Evolutionary conservation across 805 yeast species (phyloP).

Genomic region (Starmerella bacillaris): DNA sequence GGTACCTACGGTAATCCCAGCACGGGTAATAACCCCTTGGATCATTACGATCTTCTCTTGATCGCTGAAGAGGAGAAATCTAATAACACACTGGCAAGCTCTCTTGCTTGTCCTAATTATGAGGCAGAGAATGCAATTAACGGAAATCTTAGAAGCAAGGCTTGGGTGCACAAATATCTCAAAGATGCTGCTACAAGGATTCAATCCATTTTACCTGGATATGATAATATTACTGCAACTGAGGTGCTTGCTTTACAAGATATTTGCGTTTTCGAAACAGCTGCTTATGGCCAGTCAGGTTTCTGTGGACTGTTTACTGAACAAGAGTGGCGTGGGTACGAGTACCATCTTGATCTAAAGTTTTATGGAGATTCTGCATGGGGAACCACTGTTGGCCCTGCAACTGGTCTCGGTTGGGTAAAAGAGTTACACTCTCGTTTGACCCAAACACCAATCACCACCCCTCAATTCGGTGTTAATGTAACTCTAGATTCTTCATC

Average conservation of each 20-base stretch:
- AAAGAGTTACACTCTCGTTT: constrained; percentile 28
- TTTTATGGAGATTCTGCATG: constrained; percentile 47
- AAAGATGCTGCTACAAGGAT: constrained; percentile 39
- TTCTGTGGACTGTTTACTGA: constrained; percentile 52
- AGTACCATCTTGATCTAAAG: constrained; percentile 41
- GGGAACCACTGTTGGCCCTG: constrained; percentile 34
- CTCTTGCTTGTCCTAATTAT: constrained; percentile 25
- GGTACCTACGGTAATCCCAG: constrained; percentile 24
- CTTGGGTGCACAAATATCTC: constrained; percentile 30
- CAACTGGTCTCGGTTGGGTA: constrained; percentile 44
- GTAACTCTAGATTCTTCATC: constrained; percentile 23
- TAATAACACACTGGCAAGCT: constrained; percentile 26
- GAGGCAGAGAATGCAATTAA: constrained; percentile 15
- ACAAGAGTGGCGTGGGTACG: constrained; percentile 45
- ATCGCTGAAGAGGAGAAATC: constrained; percentile 20
- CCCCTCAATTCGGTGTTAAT: constrained; percentile 32
- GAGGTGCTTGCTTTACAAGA: constrained; percentile 40
- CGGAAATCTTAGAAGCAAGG: constrained; percentile 19
- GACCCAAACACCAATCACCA: constrained; percentile 32
- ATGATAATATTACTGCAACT: constrained; percentile 29
- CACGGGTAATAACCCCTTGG: constrained; percentile 18
- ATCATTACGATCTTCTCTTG: constrained; percentile 22
- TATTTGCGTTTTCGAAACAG: constrained; percentile 60
- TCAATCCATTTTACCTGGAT: constrained; percentile 36
- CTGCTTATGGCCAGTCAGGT: constrained; percentile 46